Evolutionary conservation across 1,139 yeast genomes (phyloP).

Genomic region (Protomyces macrosporus): DNA sequence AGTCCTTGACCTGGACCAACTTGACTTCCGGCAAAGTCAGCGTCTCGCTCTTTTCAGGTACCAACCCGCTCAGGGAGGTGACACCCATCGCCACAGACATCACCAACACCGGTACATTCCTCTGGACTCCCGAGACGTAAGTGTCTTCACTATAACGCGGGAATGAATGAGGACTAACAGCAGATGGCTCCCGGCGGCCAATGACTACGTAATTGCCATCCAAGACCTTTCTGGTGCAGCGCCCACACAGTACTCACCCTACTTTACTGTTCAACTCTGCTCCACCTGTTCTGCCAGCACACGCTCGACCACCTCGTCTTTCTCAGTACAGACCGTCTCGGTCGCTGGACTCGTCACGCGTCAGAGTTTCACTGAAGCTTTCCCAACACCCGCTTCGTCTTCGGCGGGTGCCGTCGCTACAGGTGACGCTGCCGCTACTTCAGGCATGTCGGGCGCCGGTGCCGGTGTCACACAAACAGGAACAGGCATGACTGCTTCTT

Average conservation of each 20-base stretch:
- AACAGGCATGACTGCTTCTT: slow-evolving; percentile 4
- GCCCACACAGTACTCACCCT: slow-evolving; percentile 23
- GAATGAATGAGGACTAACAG: neutral
- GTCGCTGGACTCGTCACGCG: slow-evolving; percentile 25
- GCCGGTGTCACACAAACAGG: neutral
- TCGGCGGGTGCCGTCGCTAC: neutral
- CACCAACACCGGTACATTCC: slow-evolving; percentile 26
- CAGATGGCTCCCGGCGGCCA: slow-evolving; percentile 23
- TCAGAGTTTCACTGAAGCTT: slow-evolving; percentile 8
- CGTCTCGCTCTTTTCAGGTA: slow-evolving; percentile 26
- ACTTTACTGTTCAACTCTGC: slow-evolving; percentile 27
- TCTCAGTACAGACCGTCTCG: slow-evolving; percentile 25
- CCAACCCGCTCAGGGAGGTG: slow-evolving; percentile 14
- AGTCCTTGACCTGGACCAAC: slow-evolving; percentile 26
- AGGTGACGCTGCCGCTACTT: slow-evolving; percentile 2
- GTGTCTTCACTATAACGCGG: neutral
- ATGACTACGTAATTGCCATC: slow-evolving; percentile 25
- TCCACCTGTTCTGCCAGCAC: slow-evolving; percentile 26
- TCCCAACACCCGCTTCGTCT: slow-evolving; percentile 10
- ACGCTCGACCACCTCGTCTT: slow-evolving; percentile 21
- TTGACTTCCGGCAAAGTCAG: slow-evolving; percentile 21
- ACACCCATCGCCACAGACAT: slow-evolving; percentile 18
- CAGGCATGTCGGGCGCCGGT: neutral
- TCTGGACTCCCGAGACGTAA: slow-evolving; percentile 26
- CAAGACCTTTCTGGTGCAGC: slow-evolving; percentile 12